Percentiles rank a stretch among this genome's conserved stretches.
Conservation (phyloP, 83 land plant genomes). For the Diphasiastrum complanatum region DNA sequence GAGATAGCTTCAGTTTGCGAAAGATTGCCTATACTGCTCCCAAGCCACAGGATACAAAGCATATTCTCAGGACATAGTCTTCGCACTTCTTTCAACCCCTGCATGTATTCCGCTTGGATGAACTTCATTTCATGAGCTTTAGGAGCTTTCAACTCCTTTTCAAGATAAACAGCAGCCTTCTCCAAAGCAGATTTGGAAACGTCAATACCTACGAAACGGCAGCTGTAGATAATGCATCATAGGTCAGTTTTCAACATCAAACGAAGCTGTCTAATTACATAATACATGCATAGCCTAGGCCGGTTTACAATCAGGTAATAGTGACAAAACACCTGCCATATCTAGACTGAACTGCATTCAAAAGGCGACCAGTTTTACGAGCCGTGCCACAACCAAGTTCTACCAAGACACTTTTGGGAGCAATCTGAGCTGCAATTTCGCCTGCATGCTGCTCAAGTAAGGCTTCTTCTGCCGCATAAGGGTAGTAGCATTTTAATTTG, state of each 20-base stretch:
- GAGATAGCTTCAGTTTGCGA: constrained; percentile 6
- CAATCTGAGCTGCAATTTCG: constrained; percentile 20
- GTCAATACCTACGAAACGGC: constrained; percentile 40
- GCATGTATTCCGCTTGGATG: constrained; percentile 31
- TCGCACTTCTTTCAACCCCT: constrained; percentile 30
- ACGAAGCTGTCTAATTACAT: background rate
- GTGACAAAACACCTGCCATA: constrained; percentile 24
- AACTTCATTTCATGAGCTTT: constrained; percentile 16
- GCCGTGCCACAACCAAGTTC: constrained; percentile 45
- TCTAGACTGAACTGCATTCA: constrained; percentile 20
- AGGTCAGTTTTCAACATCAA: background rate
- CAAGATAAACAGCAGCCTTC: constrained; percentile 22
- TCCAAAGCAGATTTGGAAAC: constrained; percentile 22
- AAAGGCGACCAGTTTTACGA: constrained; percentile 22
- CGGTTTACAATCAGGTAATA: background rate
- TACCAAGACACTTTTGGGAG: constrained; percentile 23
- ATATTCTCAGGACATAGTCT: constrained; percentile 20
- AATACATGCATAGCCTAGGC: background rate
- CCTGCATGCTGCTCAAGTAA: constrained; percentile 19
- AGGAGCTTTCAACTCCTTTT: constrained; percentile 7
- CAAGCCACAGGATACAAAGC: constrained; percentile 42
- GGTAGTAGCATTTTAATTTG: constrained; percentile 34
- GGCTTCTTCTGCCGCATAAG: constrained; percentile 23
- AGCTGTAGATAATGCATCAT: constrained; percentile 20
- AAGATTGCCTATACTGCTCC: constrained; percentile 41